Evolutionary conservation across 768 basidiomycete species (phyloP).

Genomic region (Daedalea quercina): DNA sequence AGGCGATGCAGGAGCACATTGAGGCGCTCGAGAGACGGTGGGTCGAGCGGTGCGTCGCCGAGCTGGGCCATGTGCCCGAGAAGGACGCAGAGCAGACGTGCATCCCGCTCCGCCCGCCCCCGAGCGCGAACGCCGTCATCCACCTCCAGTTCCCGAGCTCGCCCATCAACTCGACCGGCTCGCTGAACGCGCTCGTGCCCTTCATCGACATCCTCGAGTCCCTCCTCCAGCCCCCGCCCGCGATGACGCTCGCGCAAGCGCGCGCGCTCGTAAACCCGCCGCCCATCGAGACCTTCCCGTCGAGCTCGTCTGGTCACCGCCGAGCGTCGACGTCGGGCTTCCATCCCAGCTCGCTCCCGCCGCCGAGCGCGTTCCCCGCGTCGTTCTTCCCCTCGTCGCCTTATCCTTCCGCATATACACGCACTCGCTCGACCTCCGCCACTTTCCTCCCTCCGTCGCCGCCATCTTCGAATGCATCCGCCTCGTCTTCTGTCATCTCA

Average conservation of each 20-base stretch:
- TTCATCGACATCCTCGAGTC: slow-evolving; percentile 65
- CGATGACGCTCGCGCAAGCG: slow-evolving; percentile 14
- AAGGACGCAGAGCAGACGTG: slow-evolving; percentile 10
- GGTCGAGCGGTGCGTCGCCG: slow-evolving; percentile 36
- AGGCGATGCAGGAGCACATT: slow-evolving; percentile 73
- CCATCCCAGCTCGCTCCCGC: slow-evolving; percentile 19
- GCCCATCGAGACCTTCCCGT: not conserved
- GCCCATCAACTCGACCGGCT: slow-evolving; percentile 44
- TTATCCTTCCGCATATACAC: slow-evolving; percentile 14
- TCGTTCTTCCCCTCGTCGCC: slow-evolving; percentile 19
- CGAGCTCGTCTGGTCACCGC: slow-evolving; percentile 2
- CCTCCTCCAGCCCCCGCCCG: slow-evolving; percentile 43
- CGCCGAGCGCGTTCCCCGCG: slow-evolving; percentile 20
- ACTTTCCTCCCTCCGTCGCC: slow-evolving; percentile 16
- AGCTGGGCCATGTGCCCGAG: slow-evolving; percentile 10
- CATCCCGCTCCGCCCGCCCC: slow-evolving; percentile 58
- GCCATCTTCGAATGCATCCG: not conserved
- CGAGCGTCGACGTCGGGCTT: slow-evolving; percentile 8
- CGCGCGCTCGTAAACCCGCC: slow-evolving; percentile 16
- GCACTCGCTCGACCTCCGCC: slow-evolving; percentile 21
- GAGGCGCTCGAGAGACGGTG: slow-evolving; percentile 60
- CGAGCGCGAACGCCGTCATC: slow-evolving; percentile 63
- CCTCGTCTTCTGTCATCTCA: slow-evolving; percentile 3
- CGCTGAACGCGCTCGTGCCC: slow-evolving; percentile 53
- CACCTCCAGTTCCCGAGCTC: slow-evolving; percentile 74